Evolutionary conservation across 2,329 filamentous ascomycete genomes (phyloP).

Genomic region (Septoria linicola): DNA sequence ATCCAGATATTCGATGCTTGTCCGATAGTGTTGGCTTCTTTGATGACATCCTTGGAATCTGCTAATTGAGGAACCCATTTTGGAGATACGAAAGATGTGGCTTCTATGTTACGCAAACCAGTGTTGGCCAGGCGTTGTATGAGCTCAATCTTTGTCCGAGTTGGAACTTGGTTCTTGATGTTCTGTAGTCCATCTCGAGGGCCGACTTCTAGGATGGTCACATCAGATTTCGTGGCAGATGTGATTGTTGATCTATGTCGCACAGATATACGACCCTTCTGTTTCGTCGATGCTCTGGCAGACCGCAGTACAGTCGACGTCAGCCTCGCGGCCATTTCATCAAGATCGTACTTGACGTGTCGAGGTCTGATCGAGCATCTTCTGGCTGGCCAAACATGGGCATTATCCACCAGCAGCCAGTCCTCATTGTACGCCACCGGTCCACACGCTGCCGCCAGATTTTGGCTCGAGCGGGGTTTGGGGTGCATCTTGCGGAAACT

Average conservation of each 20-base stretch:
- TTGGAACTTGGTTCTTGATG: conserved; percentile 50
- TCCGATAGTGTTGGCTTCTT: conserved; percentile 13
- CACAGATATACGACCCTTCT: not conserved
- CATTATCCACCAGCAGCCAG: not conserved
- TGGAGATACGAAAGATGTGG: conserved; percentile 54
- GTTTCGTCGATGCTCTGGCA: not conserved
- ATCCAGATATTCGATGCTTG: conserved; percentile 15
- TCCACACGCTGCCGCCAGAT: conserved; percentile 3
- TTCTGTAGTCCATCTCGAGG: conserved; percentile 56
- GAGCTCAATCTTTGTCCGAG: conserved; percentile 51
- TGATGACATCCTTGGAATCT: conserved; percentile 27
- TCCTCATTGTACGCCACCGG: conserved; percentile 6
- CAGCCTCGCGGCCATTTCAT: conserved; percentile 13
- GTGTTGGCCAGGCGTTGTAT: conserved; percentile 50
- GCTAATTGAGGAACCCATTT: conserved; percentile 55
- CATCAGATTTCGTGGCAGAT: not conserved
- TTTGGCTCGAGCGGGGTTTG: conserved; percentile 3
- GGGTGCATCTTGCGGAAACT: conserved; percentile 8
- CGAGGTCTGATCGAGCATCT: not conserved
- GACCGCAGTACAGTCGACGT: conserved; percentile 6
- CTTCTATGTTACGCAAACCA: conserved; percentile 52
- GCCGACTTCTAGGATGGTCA: conserved; percentile 51
- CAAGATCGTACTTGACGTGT: conserved; percentile 1
- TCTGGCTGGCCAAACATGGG: conserved; percentile 2
- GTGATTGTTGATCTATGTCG: conserved; percentile 3